Evolutionary conservation across 2,329 filamentous ascomycete genomes (phyloP).

Genomic region (Paradendryphiella salina): DNA sequence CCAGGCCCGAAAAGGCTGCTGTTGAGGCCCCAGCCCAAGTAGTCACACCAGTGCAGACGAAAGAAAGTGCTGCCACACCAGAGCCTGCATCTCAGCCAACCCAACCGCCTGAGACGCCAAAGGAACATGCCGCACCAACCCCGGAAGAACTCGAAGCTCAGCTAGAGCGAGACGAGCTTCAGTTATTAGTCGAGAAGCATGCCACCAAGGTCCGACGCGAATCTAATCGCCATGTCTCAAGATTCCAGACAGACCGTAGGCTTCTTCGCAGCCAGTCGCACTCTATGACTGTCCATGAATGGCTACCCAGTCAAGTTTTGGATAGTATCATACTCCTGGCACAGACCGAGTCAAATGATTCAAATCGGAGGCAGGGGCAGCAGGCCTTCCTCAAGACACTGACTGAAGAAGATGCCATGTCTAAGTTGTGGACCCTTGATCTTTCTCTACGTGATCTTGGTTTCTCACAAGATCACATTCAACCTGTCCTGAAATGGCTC

Average conservation of each 20-base stretch:
- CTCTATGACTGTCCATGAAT: slow-evolving; percentile 70
- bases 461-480: slow-evolving; percentile 57
- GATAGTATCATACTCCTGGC: slow-evolving; percentile 76
- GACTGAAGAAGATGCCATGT: slow-evolving; percentile 75
- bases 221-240: slow-evolving; percentile 72
- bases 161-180: slow-evolving; percentile 86
- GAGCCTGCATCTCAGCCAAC: slow-evolving; percentile 7
- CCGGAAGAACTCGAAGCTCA: slow-evolving; percentile 90
- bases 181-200: slow-evolving; percentile 83
- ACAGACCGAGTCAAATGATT: slow-evolving; percentile 61
- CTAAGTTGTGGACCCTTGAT: slow-evolving; percentile 83
- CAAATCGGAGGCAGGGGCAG: slow-evolving; percentile 53
- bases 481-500: slow-evolving; percentile 41
- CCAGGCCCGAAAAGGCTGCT: slow-evolving; percentile 54
- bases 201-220: slow-evolving; percentile 78
- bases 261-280: slow-evolving; percentile 79
- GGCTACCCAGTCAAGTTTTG: slow-evolving; percentile 79
- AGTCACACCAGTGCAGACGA: slow-evolving; percentile 13
- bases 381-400: slow-evolving; percentile 49
- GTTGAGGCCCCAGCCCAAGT: slow-evolving; percentile 25
- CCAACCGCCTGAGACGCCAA: slow-evolving; percentile 24
- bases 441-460: slow-evolving; percentile 69
- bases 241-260: slow-evolving; percentile 82
- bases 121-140: slow-evolving; percentile 56
- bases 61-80: slow-evolving; percentile 18